Evolutionary conservation across 495 filamentous ascomycete genomes (phyloP).

Genomic region (Penicillium cosmopolitanum): DNA sequence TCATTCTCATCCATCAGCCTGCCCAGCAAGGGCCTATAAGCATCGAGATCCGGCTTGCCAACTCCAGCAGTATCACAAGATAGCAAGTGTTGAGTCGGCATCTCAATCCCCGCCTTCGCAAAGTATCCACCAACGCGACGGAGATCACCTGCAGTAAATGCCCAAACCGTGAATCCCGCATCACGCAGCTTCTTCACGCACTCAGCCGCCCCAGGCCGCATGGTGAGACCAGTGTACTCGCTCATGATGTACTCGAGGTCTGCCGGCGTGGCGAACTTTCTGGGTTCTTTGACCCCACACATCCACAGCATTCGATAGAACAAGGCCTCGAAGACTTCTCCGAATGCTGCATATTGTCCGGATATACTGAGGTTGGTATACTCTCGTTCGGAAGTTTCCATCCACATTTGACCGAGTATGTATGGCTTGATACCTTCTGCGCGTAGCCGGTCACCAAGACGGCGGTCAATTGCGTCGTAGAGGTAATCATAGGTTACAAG

Average conservation of each 20-base stretch:
- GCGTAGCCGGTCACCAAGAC: conserved; percentile 37
- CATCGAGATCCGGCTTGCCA: conserved; percentile 36
- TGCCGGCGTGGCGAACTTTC: conserved; percentile 33
- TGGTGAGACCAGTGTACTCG: conserved; percentile 30
- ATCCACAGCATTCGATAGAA: conserved; percentile 43
- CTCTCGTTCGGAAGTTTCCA: conserved; percentile 46
- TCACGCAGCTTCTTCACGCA: conserved; percentile 40
- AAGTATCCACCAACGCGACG: conserved; percentile 43
- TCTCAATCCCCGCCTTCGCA: conserved; percentile 33
- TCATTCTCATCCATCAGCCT: conserved; percentile 25
- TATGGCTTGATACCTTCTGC: conserved; percentile 38
- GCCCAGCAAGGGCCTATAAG: conserved; percentile 32
- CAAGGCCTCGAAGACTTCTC: conserved; percentile 34
- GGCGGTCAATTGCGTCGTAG: conserved; percentile 33
- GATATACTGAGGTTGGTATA: conserved; percentile 45
- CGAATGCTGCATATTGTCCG: conserved; percentile 32
- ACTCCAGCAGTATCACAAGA: conserved; percentile 36
- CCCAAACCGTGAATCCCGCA: conserved; percentile 47
- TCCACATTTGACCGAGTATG: conserved; percentile 43
- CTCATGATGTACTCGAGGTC: conserved; percentile 34
- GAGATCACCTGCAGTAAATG: conserved; percentile 43
- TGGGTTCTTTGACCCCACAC: conserved; percentile 33
- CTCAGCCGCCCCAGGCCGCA: conserved; percentile 36
- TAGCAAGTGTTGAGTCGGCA: conserved; percentile 40
- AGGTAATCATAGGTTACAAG: conserved; percentile 38